These are phyloP conservation scores for Plasmodium ovale DNA, from an alignment of 169 alveolate genomes.

Conservation along the genomic window DNA sequence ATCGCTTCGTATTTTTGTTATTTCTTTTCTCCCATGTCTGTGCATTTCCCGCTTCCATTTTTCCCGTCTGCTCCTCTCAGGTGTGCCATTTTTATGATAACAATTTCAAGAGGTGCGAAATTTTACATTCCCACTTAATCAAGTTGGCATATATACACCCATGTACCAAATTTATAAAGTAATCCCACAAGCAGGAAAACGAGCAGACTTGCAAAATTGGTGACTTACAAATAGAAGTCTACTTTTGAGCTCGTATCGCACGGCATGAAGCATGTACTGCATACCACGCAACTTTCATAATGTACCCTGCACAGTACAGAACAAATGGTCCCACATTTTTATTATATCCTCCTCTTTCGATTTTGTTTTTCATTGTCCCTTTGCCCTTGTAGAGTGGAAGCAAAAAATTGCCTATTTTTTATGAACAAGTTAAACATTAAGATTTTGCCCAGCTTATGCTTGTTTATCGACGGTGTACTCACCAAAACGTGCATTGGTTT, in stretches of 20 bases:
- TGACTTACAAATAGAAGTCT: too few relatives aligned
- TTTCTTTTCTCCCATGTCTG: neutral
- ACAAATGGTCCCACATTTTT: too few relatives aligned
- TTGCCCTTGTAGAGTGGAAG: slow-evolving; percentile 50
- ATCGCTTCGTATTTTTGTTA: neutral
- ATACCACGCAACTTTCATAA: too few relatives aligned
- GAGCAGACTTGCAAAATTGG: too few relatives aligned
- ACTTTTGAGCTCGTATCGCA: too few relatives aligned
- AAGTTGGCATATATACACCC: slow-evolving; percentile 59
- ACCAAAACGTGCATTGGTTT: slow-evolving; percentile 55
- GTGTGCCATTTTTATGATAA: slow-evolving; percentile 73
- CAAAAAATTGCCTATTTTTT: slow-evolving; percentile 66
- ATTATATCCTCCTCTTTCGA: neutral
- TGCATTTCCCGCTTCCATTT: neutral
- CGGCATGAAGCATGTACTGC: too few relatives aligned
- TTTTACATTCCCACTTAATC: slow-evolving; percentile 68
- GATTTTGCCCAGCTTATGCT: slow-evolving; percentile 67
- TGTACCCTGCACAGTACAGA: too few relatives aligned
- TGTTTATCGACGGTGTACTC: slow-evolving; percentile 71
- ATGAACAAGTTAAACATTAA: slow-evolving; percentile 57
- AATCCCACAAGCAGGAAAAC: neutral
- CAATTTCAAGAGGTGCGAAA: slow-evolving; percentile 54
- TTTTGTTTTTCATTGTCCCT: neutral
- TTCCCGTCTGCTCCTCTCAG: neutral
- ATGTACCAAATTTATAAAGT: slow-evolving; percentile 66